Conservation (phyloP, 768 basidiomycete species). For the Ephemerocybe angulata region DNA sequence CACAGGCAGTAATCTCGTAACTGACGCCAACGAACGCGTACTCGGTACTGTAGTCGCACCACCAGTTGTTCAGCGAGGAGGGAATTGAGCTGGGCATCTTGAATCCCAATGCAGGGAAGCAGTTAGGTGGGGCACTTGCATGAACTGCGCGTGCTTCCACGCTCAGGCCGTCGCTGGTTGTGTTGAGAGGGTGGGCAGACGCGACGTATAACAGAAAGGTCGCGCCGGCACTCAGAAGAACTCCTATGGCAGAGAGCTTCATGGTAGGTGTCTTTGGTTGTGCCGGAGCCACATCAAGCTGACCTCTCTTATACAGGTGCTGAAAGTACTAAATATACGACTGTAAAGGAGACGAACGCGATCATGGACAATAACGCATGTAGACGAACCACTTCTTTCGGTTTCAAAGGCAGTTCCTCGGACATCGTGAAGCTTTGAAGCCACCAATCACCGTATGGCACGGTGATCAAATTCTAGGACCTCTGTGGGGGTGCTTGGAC, state of each 20-base stretch:
- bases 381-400: not conserved
- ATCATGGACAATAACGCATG: not conserved
- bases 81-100: conserved; percentile 52
- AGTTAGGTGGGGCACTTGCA: conserved; percentile 26
- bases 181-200: not conserved
- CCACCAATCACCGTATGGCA: not conserved
- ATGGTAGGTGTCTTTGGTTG: not conserved
- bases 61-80: conserved; percentile 46
- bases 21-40: conserved; percentile 78
- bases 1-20: conserved; percentile 68
- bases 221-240: not conserved
- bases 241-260: not conserved
- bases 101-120: conserved; percentile 45
- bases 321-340: not conserved
- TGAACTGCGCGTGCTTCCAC: not conserved
- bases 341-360: no score
- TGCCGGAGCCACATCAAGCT: not conserved
- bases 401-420: not conserved
- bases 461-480: not conserved
- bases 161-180: not conserved
- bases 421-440: not conserved
- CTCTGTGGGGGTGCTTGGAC: not conserved
- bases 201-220: not conserved
- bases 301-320: not conserved
- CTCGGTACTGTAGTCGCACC: conserved; percentile 62